phyloP scores from a whole-genome alignment of 495 filamentous ascomycete species.

The Aspergillus diversus region DNA sequence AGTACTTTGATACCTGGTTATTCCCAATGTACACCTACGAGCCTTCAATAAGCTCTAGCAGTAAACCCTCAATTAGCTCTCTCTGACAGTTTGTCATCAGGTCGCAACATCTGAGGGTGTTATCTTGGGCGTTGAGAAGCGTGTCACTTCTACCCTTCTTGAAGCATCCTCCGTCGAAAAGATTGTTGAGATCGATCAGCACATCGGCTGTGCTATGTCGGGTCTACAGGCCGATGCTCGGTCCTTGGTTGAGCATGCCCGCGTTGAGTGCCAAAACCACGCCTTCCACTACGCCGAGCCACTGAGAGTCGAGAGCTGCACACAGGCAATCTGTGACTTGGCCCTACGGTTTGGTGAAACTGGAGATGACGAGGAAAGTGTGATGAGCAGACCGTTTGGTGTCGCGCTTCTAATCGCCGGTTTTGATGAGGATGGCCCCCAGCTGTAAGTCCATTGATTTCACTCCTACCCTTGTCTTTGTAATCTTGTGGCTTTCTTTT shows the following conservation, averaged over 20 bases:
- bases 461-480: not conserved
- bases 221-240: constrained; percentile 96
- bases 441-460: constrained; percentile 62
- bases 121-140: constrained; percentile 97
- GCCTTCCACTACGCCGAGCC: constrained; percentile 95
- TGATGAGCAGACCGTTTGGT: constrained; percentile 96
- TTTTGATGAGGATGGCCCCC: constrained; percentile 95
- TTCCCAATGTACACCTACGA: not conserved
- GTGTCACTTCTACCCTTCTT: constrained; percentile 94
- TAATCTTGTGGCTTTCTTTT: too few relatives aligned
- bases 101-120: constrained; percentile 92
- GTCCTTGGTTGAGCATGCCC: constrained; percentile 95
- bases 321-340: constrained; percentile 97
- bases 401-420: constrained; percentile 96
- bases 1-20: constrained; percentile 6
- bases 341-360: constrained; percentile 96
- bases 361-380: constrained; percentile 96
- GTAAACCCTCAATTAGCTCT: constrained; percentile 6
- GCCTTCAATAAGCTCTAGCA: not conserved
- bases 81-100: constrained; percentile 42
- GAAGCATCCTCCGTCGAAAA: constrained; percentile 98
- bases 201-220: constrained; percentile 98
- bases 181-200: constrained; percentile 97
- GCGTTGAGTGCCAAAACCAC: constrained; percentile 96
- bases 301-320: constrained; percentile 94